These are phyloP conservation scores for Quercus variabilis DNA, from an alignment of 306 rosid species.

Conservation along the genomic window DNA sequence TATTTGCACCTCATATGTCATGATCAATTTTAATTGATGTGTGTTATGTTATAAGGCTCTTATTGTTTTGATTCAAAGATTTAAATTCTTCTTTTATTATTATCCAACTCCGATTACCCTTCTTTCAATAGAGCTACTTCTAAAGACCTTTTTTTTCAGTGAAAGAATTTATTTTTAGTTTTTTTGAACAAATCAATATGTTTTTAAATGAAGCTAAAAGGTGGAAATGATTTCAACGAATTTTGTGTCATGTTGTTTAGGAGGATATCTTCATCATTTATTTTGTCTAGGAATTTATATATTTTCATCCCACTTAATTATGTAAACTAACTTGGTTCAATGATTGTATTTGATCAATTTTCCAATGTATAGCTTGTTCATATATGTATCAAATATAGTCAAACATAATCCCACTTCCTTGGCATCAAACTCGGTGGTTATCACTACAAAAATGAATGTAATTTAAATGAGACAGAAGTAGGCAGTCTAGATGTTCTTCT, in stretches of 20 bases:
- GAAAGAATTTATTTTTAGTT: too few relatives aligned
- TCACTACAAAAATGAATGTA: too few relatives aligned
- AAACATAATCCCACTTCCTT: neutral
- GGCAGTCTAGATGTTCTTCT: too few relatives aligned
- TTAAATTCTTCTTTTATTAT: too few relatives aligned
- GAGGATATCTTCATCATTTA: neutral
- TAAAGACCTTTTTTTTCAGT: too few relatives aligned
- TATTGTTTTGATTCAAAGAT: neutral
- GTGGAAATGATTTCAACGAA: neutral
- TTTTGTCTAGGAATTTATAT: neutral
- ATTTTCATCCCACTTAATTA: neutral
- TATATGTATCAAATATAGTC: neutral
- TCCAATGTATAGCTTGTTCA: neutral
- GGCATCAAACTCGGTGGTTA: neutral
- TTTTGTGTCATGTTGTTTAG: neutral
- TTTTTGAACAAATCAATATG: too few relatives aligned
- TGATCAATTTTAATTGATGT: too few relatives aligned
- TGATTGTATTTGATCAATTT: neutral
- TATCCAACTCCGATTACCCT: too few relatives aligned
- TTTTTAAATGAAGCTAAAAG: too few relatives aligned
- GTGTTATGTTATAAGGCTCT: neutral
- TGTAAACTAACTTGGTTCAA: neutral
- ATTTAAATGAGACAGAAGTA: too few relatives aligned
- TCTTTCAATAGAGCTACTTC: too few relatives aligned
- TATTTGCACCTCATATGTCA: too few relatives aligned